Evolutionary conservation across 1,284 basidiomycete species (phyloP), one percentile per base, ranked within the genome.

Genomic region (Trametes versicolor): DNA sequence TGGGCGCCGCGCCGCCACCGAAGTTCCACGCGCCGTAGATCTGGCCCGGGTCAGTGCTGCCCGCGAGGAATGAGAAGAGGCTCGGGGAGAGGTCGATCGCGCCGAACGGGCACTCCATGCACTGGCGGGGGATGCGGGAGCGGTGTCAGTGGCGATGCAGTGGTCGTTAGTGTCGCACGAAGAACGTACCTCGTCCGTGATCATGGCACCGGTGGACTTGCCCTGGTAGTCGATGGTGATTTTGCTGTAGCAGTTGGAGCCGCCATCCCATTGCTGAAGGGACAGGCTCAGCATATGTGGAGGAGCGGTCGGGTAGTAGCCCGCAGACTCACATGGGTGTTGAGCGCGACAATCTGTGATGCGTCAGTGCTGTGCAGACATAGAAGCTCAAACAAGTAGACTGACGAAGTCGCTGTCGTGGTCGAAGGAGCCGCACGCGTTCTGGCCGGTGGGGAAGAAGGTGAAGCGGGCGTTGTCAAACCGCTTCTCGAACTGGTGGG

Each of bases 61-160:
- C 83, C 13, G 73, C 71, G 62, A 92, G 90, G 78, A 77, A 84
- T 6, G 73, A 61, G 81, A 98, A 97, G 53, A 98, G 86, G 57
- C 88, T 83, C 13, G 78, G 76, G 21, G 92, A 92, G 69, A 97
- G 82, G 81, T 98, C 96, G 64, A 98, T 86, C 39, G 85, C 93
- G 25, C 85, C 89, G 49, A 76, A 85, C 1, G 87, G 87, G 75
- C 94, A 96, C 23, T 84, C 87, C 60, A 84, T 84, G 77, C 93
- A 95, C 86, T 92, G 58, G 29, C 21, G 25, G 45, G 21, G 23
- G 25, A 25, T 4, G 10, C 12, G 23, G n/a, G 45, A 7, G 10
- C 23, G 45, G 45, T 23, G n/a, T 10, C 45, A n/a, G n/a, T 48
- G 29, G 23, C 23, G 48, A n/a, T 27, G 13, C 48, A 43, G 41